phyloP scores from a whole-genome alignment of 805 yeast species.

The Saccharomyces eubayanus region DNA sequence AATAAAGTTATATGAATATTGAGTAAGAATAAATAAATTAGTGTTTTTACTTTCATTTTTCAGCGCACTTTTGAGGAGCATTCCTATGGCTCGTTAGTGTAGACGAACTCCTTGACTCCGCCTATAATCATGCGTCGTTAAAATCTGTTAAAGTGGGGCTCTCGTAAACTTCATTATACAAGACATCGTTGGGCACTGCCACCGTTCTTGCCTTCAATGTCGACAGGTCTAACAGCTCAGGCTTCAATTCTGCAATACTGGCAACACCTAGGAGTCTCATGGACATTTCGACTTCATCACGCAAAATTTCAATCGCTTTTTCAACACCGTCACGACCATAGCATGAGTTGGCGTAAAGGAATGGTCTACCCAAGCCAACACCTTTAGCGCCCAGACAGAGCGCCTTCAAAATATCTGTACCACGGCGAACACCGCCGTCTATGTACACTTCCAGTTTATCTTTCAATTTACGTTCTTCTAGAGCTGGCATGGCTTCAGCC shows the following conservation, averaged over 20 bases:
- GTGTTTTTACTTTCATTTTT: background rate
- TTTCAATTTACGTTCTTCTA: constrained; percentile 39
- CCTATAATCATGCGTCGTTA: constrained; percentile 10
- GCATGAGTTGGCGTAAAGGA: constrained; percentile 53
- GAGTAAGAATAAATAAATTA: constrained; percentile 1
- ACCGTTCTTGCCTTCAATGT: constrained; percentile 37
- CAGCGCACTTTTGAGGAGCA: too few species aligned
- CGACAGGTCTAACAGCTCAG: constrained; percentile 50
- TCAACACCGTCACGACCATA: constrained; percentile 61
- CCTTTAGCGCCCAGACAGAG: constrained; percentile 63
- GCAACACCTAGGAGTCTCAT: constrained; percentile 76
- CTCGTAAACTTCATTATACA: constrained; percentile 49
- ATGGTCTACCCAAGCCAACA: constrained; percentile 63
- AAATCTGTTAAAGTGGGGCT: constrained; percentile 47
- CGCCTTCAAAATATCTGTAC: constrained; percentile 59
- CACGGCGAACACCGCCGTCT: constrained; percentile 66
- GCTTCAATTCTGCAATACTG: constrained; percentile 49
- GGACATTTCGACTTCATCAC: constrained; percentile 63
- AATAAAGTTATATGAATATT: background rate
- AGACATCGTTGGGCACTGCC: constrained; percentile 44
- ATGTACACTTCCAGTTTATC: constrained; percentile 48
- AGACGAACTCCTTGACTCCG: background rate
- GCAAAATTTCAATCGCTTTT: constrained; percentile 51
- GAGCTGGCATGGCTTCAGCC: constrained; percentile 55
- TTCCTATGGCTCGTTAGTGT: background rate